Evolutionary conservation across 2,329 filamentous ascomycete species (phyloP).

Genomic region (Elsinoe perseae): DNA sequence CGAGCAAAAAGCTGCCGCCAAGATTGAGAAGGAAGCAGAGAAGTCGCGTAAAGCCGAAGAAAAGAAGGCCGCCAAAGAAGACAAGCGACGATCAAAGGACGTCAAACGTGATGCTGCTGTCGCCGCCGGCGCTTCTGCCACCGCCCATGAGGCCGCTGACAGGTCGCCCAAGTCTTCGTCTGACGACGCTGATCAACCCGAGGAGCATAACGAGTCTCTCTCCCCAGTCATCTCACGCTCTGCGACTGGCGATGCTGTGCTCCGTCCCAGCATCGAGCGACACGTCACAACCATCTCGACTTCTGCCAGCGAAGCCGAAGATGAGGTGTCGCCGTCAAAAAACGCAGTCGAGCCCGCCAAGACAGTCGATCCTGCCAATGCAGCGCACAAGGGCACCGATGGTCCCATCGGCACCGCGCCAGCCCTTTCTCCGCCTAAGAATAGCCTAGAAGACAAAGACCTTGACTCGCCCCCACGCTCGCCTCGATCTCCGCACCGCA

Average conservation of each 20-base stretch:
- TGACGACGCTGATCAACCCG: background rate
- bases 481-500: background rate
- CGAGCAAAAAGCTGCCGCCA: slow-evolving; percentile 39
- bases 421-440: background rate
- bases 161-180: background rate
- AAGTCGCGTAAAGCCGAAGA: slow-evolving; percentile 48
- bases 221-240: background rate
- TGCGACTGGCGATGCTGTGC: slow-evolving; percentile 1
- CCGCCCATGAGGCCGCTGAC: slow-evolving; percentile 6
- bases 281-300: slow-evolving; percentile 27
- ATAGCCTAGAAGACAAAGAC: background rate
- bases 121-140: slow-evolving; percentile 17
- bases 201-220: background rate
- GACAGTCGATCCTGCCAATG: slow-evolving; percentile 14
- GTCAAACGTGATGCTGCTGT: slow-evolving; percentile 24
- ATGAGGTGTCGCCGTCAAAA: slow-evolving; percentile 9
- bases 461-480: slow-evolving; percentile 1
- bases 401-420: slow-evolving; percentile 18
- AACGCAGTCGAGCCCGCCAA: slow-evolving; percentile 17
- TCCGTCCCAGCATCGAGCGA: slow-evolving; percentile 25
- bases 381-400: slow-evolving; percentile 19
- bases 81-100: slow-evolving; percentile 46
- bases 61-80: slow-evolving; percentile 42
- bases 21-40: slow-evolving; percentile 34
- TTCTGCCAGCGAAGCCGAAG: slow-evolving; percentile 21